Evolutionary conservation across 1,139 yeast species (phyloP).

Genomic region (Spathaspora sp.): DNA sequence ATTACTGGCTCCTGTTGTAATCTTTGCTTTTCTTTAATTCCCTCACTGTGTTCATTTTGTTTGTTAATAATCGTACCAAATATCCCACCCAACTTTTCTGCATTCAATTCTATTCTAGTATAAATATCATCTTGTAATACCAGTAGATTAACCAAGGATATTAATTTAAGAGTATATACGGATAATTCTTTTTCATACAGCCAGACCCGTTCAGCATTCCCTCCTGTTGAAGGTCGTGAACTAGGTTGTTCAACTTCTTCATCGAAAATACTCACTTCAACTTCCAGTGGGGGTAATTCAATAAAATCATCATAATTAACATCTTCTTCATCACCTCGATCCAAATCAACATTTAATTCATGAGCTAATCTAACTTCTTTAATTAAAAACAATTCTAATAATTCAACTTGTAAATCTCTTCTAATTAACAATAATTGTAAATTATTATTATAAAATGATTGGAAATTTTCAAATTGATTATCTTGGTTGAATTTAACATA

Average conservation of each 20-base stretch:
- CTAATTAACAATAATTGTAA: slow-evolving; percentile 21
- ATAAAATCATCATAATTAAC: slow-evolving; percentile 48
- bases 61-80: slow-evolving; percentile 26
- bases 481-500: slow-evolving; percentile 29
- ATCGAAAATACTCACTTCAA: slow-evolving; percentile 16
- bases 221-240: slow-evolving; percentile 1
- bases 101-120: slow-evolving; percentile 49
- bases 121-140: slow-evolving; percentile 30
- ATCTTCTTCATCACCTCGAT: slow-evolving; percentile 57
- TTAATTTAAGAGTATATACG: slow-evolving; percentile 49
- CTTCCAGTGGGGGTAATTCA: slow-evolving; percentile 14
- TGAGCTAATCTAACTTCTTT: slow-evolving; percentile 35
- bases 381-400: slow-evolving; percentile 31
- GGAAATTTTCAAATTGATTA: slow-evolving; percentile 28
- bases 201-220: slow-evolving; percentile 24
- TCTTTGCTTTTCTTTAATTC: slow-evolving; percentile 5
- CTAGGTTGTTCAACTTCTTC: slow-evolving; percentile 15
- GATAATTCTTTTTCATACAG: slow-evolving; percentile 48
- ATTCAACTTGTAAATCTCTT: slow-evolving; percentile 21
- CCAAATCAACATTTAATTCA: slow-evolving; percentile 37
- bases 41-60: slow-evolving; percentile 14
- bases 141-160: slow-evolving; percentile 42
- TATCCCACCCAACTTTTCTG: slow-evolving; percentile 45
- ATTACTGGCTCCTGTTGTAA: neutral
- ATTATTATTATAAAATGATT: slow-evolving; percentile 22